Evolutionary conservation across 495 filamentous ascomycete species (phyloP).

Genomic region (Penicillium coffeae): DNA sequence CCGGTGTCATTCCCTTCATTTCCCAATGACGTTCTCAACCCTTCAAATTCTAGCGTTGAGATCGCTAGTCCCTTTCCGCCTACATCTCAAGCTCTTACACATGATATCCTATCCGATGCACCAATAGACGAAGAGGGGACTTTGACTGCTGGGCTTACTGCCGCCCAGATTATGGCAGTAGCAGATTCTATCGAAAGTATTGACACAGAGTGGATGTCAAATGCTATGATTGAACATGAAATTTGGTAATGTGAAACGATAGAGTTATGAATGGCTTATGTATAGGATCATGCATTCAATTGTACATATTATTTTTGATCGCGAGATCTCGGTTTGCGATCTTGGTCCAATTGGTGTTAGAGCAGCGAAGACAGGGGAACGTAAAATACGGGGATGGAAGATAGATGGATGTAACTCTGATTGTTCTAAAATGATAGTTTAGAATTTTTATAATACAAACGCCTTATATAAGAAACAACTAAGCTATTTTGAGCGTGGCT

Average conservation of each 20-base stretch:
- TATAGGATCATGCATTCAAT: background rate
- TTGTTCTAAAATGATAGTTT: too few species aligned
- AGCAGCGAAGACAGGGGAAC: too few species aligned
- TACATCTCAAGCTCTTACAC: slow-evolving; percentile 8
- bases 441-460: too few species aligned
- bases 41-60: slow-evolving; percentile 1
- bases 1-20: slow-evolving; percentile 14
- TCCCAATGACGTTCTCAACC: slow-evolving; percentile 10
- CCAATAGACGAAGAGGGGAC: slow-evolving; percentile 10
- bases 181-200: slow-evolving; percentile 36
- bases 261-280: background rate
- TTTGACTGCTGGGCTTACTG: slow-evolving; percentile 23
- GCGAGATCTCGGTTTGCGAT: too few species aligned
- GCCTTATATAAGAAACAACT: too few species aligned
- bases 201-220: slow-evolving; percentile 39
- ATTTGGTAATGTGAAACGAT: slow-evolving; percentile 25
- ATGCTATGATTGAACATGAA: slow-evolving; percentile 35
- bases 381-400: too few species aligned
- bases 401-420: too few species aligned
- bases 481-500: too few species aligned
- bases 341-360: too few species aligned
- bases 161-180: slow-evolving; percentile 37
- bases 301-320: background rate
- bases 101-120: slow-evolving; percentile 14
- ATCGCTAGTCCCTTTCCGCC: slow-evolving; percentile 13